Conservation (phyloP, 2,329 filamentous ascomycete species). For the Beauveria scarabaeidicola region DNA sequence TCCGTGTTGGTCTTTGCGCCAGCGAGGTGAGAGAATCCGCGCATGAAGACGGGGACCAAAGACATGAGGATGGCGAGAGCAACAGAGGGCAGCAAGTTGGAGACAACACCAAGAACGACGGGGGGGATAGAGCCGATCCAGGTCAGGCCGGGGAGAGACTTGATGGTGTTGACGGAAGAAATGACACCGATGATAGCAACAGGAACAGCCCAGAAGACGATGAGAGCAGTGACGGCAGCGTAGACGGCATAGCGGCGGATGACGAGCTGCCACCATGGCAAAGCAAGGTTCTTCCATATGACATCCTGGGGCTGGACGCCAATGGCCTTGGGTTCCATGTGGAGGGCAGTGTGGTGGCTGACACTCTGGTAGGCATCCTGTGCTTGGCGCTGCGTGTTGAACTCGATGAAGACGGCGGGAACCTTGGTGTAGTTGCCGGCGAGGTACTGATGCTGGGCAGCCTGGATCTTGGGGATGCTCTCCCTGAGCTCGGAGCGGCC, state of each 20-base stretch:
- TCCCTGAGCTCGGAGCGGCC: slow-evolving; percentile 48
- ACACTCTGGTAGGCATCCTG: slow-evolving; percentile 78
- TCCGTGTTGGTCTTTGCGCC: slow-evolving; percentile 72
- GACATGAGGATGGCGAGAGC: slow-evolving; percentile 76
- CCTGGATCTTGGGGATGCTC: slow-evolving; percentile 58
- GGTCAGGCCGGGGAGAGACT: slow-evolving; percentile 55
- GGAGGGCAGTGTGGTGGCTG: slow-evolving; percentile 70
- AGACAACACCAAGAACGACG: slow-evolving; percentile 66
- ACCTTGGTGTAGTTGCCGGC: slow-evolving; percentile 55
- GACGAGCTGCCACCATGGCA: slow-evolving; percentile 66
- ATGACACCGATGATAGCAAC: slow-evolving; percentile 75
- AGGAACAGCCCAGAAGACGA: slow-evolving; percentile 77
- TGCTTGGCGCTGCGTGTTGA: slow-evolving; percentile 70
- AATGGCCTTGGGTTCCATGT: slow-evolving; percentile 79
- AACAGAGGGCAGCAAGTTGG: slow-evolving; percentile 73
- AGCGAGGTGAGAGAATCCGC: slow-evolving; percentile 60
- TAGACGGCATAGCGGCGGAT: slow-evolving; percentile 57
- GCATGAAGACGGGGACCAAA: slow-evolving; percentile 62
- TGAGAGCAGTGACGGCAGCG: slow-evolving; percentile 58
- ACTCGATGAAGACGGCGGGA: slow-evolving; percentile 87
- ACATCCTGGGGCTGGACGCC: slow-evolving; percentile 73
- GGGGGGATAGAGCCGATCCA: slow-evolving; percentile 70
- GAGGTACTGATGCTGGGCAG: slow-evolving; percentile 54
- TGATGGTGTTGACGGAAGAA: slow-evolving; percentile 71
- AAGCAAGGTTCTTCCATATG: slow-evolving; percentile 71